phyloP scores from a whole-genome alignment of 306 rosid genomes.

The Cicer pinnatifidum region DNA sequence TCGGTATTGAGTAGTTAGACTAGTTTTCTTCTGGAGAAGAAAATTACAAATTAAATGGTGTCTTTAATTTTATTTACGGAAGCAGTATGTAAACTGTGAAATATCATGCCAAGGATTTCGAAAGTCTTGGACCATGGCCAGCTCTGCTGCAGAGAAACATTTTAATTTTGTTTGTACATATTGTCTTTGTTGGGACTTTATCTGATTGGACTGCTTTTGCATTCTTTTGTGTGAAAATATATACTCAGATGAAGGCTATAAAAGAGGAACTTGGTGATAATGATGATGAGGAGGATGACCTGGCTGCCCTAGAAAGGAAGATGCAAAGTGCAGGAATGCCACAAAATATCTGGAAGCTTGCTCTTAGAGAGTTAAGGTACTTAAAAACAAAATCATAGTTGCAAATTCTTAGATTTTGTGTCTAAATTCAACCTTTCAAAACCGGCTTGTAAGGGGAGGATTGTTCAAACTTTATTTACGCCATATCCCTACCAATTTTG shows the following conservation, averaged over 20 bases:
- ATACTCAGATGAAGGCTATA: slow-evolving; percentile 91
- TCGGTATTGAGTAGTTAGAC: not conserved
- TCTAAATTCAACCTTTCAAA: not conserved
- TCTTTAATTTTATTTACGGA: slow-evolving; percentile 11
- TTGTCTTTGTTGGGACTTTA: slow-evolving; percentile 19
- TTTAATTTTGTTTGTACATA: slow-evolving; percentile 17
- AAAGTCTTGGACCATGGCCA: slow-evolving; percentile 24
- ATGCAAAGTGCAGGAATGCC: slow-evolving; percentile 99
- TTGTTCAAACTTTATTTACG: not conserved
- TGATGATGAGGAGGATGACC: slow-evolving; percentile 96
- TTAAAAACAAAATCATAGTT: slow-evolving; percentile 22
- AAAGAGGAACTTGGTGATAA: slow-evolving; percentile 99
- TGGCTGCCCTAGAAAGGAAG: slow-evolving; percentile 87
- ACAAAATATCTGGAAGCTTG: slow-evolving; percentile 92
- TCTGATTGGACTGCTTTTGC: slow-evolving; percentile 34
- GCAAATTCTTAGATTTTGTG: slow-evolving; percentile 7
- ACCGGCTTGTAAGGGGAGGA: not conserved
- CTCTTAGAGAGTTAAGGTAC: slow-evolving; percentile 88
- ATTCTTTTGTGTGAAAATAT: slow-evolving; percentile 41
- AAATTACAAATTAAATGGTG: slow-evolving; percentile 3
- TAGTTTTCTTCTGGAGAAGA: slow-evolving; percentile 24
- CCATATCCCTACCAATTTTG: not conserved
- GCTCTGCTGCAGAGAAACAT: slow-evolving; percentile 26
- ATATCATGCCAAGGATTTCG: slow-evolving; percentile 12
- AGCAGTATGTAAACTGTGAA: slow-evolving; percentile 37